Conservation (phyloP, 164 flowering plant species). For the Aristolochia californica region DNA sequence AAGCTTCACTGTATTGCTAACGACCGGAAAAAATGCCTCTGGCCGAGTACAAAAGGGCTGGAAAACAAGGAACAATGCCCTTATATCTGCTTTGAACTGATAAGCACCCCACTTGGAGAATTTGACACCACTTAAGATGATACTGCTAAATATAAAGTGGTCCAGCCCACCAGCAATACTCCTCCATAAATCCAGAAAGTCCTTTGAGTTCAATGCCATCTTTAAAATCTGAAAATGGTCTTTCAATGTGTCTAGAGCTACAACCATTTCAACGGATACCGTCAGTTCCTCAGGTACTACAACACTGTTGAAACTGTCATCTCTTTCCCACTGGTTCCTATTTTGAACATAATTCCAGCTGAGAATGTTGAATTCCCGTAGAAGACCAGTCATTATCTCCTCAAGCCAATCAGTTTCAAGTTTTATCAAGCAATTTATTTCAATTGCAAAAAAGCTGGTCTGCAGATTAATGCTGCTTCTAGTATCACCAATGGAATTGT, state of each 20-base stretch:
- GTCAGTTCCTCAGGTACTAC: slow-evolving; percentile 9
- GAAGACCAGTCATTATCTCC: slow-evolving; percentile 35
- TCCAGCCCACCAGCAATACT: slow-evolving; percentile 57
- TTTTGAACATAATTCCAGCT: slow-evolving; percentile 27
- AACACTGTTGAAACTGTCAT: background rate
- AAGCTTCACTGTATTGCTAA: slow-evolving; percentile 38
- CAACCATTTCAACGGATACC: slow-evolving; percentile 27
- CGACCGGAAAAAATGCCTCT: slow-evolving; percentile 52
- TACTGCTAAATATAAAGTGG: slow-evolving; percentile 34
- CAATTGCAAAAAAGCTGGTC: slow-evolving; percentile 38
- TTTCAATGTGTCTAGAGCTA: slow-evolving; percentile 41
- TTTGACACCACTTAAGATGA: slow-evolving; percentile 14
- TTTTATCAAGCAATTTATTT: slow-evolving; percentile 35
- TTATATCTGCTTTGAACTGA: slow-evolving; percentile 39
- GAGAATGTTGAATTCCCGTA: slow-evolving; percentile 31
- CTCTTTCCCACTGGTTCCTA: slow-evolving; percentile 13
- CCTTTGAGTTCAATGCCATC: slow-evolving; percentile 31
- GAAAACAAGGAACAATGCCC: slow-evolving; percentile 39
- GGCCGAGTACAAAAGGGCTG: slow-evolving; percentile 47
- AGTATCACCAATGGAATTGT: background rate
- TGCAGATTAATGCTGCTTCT: slow-evolving; percentile 6
- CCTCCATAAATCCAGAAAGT: slow-evolving; percentile 60
- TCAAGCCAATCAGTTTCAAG: slow-evolving; percentile 42
- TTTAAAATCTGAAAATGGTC: slow-evolving; percentile 20
- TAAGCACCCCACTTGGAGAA: slow-evolving; percentile 18